Evolutionary conservation across 2,329 filamentous ascomycete species (phyloP), one percentile per base, ranked within the genome.

Genomic region (Neobulgaria alba): DNA sequence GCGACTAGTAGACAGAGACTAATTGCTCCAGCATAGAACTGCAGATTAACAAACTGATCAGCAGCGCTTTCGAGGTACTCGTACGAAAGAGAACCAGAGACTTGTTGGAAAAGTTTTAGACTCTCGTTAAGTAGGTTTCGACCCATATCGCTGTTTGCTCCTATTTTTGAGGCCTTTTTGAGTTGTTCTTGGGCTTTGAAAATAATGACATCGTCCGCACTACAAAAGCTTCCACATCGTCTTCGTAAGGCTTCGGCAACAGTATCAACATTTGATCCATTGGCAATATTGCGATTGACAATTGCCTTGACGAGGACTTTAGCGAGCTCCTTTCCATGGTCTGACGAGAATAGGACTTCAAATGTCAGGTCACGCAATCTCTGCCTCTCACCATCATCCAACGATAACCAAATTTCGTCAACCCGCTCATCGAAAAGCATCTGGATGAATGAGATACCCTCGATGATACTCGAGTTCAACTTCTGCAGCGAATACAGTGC

Each of bases 181-280:
- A 96, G 68, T 55, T 90, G 85, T 62, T 98, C 92, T 60, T 96
- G 90, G 0, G 92, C 92, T 64, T 95, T 96, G 78, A 98, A 98
- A 52, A 95, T 90, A 49, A 96, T 80, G 2, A 96, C 92, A 65
- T 98, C 92, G 50, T 98, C 90, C 0, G 90, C 81, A 56, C 89
- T 95, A 62, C 92, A 98, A 72, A 98, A 98, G 63, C 85, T 95
- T 47, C 92, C 93, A 54, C 92, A 98, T 54, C 89, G 78, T 53
- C 92, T 75, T 34, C 92, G 77, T 36, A 98, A 67, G n/a, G 89
- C 87, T 62, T 98, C 92, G 0, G 92, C 90, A 17, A 98, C 88
- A 0, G 89, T 95, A 64, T 98, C 93, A 15, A 98, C 90, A 49
- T 96, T 98, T 3, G 89, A 90, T 8, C 93, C 92, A 56, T 87